Percentiles rank a stretch among this genome's conserved stretches.
phyloP scores from a whole-genome alignment of 129 eudicot genomes.

The Scalesia atractyloides region DNA sequence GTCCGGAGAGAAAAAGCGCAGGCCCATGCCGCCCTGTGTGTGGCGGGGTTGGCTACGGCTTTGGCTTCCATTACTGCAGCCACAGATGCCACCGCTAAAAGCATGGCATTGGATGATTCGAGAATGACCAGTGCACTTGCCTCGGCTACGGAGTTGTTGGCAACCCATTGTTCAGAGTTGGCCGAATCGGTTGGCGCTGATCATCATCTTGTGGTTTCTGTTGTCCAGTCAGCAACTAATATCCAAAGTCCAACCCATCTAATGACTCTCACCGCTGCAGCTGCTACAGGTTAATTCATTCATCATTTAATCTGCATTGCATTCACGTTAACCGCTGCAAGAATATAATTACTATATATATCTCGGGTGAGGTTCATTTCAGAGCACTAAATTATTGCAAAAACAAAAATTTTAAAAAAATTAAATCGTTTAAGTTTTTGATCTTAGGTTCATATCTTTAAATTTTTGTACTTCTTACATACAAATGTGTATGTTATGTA shows the following conservation, averaged over 20 bases:
- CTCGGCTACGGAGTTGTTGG: constrained; percentile 80
- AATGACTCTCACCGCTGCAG: constrained; percentile 84
- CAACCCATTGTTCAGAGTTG: constrained; percentile 78
- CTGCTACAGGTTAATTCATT: constrained; percentile 75
- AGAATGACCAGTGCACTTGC: constrained; percentile 66
- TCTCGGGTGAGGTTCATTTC: too few relatives aligned
- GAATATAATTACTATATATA: too few relatives aligned
- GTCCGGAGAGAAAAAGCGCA: constrained; percentile 64
- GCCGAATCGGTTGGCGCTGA: constrained; percentile 76
- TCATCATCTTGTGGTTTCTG: constrained; percentile 59
- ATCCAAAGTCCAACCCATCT: constrained; percentile 64
- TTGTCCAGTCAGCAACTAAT: constrained; percentile 65
- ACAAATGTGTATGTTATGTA: too few relatives aligned
- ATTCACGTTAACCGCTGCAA: neutral
- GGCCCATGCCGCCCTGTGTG: constrained; percentile 64
- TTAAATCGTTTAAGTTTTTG: too few relatives aligned
- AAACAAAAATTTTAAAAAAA: too few relatives aligned
- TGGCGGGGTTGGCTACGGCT: constrained; percentile 85
- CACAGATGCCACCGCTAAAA: constrained; percentile 13
- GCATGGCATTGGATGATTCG: constrained; percentile 37
- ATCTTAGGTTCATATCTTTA: too few relatives aligned
- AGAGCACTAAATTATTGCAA: too few relatives aligned
- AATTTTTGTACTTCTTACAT: too few relatives aligned
- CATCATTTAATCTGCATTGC: neutral
- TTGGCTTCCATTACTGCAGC: constrained; percentile 67